Conservation (phyloP, 306 rosid species). For the Potentilla sterilis region DNA sequence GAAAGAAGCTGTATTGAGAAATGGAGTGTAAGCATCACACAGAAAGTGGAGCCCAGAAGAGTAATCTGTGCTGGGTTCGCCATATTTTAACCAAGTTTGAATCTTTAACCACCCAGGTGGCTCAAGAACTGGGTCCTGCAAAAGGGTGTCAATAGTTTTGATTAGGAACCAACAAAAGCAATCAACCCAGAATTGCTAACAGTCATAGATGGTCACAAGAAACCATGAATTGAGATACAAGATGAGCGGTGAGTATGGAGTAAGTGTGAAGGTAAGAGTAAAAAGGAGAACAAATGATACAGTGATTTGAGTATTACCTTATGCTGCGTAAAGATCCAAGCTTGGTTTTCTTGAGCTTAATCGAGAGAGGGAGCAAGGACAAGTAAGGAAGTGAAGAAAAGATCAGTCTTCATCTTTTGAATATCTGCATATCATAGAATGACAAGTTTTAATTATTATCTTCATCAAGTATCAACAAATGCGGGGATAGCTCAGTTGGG, state of each 20-base stretch:
- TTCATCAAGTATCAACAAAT: too few relatives aligned
- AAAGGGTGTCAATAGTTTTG: background rate
- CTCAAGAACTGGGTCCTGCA: slow-evolving; percentile 15
- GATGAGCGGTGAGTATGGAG: too few relatives aligned
- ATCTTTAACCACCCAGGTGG: background rate
- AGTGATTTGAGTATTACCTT: background rate
- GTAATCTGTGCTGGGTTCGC: slow-evolving; percentile 21
- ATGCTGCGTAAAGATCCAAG: background rate
- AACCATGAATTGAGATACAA: background rate
- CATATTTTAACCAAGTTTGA: background rate
- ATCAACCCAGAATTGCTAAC: background rate
- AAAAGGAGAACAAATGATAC: too few relatives aligned
- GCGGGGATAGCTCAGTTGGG: slow-evolving; percentile 58
- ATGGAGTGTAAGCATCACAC: slow-evolving; percentile 30
- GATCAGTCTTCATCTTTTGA: background rate
- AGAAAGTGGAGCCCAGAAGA: slow-evolving; percentile 29
- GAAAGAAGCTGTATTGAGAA: slow-evolving; percentile 31
- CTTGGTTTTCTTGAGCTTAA: background rate
- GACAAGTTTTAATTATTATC: too few relatives aligned
- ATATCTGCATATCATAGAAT: background rate
- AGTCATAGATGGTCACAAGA: background rate
- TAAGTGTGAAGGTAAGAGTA: too few relatives aligned
- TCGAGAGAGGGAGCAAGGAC: background rate
- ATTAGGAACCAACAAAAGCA: background rate
- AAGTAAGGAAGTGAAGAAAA: background rate